phyloP scores from a whole-genome alignment of 2,329 filamentous ascomycete genomes.

The Aspergillus caelatus region DNA sequence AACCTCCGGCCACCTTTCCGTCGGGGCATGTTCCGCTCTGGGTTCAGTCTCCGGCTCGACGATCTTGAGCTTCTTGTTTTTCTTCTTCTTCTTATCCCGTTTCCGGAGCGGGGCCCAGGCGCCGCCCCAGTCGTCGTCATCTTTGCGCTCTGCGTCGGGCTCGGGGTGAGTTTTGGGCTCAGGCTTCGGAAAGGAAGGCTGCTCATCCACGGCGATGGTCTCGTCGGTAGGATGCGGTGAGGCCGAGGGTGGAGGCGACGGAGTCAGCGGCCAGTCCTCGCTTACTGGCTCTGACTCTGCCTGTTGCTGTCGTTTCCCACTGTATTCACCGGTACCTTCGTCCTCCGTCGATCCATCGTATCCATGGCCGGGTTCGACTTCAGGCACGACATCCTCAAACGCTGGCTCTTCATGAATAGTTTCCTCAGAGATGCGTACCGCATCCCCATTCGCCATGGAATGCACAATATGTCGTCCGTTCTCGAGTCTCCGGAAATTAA shows the following conservation, averaged over 20 bases:
- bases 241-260: not conserved
- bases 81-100: not conserved
- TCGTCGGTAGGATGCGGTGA: not conserved
- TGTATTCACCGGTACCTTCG: not conserved
- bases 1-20: not conserved
- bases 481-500: not conserved
- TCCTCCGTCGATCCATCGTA: not conserved
- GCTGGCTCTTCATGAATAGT: not conserved
- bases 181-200: not conserved
- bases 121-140: not conserved
- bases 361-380: not conserved
- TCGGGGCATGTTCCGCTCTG: not conserved
- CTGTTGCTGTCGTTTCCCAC: not conserved
- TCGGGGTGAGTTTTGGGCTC: not conserved
- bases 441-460: constrained; percentile 1
- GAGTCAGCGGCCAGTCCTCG: not conserved
- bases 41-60: not conserved
- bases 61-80: not conserved
- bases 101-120: not conserved
- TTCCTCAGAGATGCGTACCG: not conserved
- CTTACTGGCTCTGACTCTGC: not conserved
- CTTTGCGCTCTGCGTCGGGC: not conserved
- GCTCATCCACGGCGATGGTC: not conserved
- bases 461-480: not conserved
- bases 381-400: not conserved